A percentile compares a stretch with the other conserved stretches of the same genome.
These are phyloP conservation scores for Phytophthora tentaculata DNA, from an alignment of 352 stramenopile species.

Conservation along the genomic window DNA sequence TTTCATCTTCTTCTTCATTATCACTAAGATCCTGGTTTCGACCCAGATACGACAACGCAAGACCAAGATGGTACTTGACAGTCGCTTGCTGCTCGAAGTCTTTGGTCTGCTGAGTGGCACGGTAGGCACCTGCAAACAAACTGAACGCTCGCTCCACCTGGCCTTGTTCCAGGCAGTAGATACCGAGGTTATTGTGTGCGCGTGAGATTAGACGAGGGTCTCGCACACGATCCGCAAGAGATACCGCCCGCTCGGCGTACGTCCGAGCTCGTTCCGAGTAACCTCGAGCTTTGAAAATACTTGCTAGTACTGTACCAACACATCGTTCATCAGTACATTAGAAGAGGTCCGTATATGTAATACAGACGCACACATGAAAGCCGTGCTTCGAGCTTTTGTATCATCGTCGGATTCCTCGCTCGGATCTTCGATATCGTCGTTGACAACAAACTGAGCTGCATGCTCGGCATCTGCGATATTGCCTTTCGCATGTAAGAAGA, in stretches of 20 bases:
- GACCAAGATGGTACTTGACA: slow-evolving; percentile 54
- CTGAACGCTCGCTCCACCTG: slow-evolving; percentile 36
- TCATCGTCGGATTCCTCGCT: slow-evolving; percentile 24
- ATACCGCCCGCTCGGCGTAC: slow-evolving; percentile 30
- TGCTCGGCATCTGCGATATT: slow-evolving; percentile 39
- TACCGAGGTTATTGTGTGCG: slow-evolving; percentile 47
- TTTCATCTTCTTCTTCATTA: slow-evolving; percentile 27
- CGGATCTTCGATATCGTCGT: slow-evolving; percentile 17
- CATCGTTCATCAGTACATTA: slow-evolving; percentile 4
- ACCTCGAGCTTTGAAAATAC: slow-evolving; percentile 33
- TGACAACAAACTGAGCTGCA: slow-evolving; percentile 33
- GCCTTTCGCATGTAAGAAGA: slow-evolving; percentile 49
- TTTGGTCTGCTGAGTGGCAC: slow-evolving; percentile 25
- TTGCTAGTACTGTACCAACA: slow-evolving; percentile 36
- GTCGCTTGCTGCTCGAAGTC: slow-evolving; percentile 46
- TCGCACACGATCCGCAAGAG: slow-evolving; percentile 23
- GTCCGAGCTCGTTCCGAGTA: slow-evolving; percentile 23
- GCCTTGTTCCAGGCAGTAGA: slow-evolving; percentile 39
- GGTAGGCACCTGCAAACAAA: slow-evolving; percentile 48
- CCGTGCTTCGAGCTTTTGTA: slow-evolving; percentile 30
- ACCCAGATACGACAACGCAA: slow-evolving; percentile 39
- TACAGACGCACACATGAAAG: slow-evolving; percentile 31
- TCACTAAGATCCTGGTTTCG: slow-evolving; percentile 29
- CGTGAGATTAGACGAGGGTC: slow-evolving; percentile 38
- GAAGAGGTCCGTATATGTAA: background rate